Base-by-base conservation (phyloP, 495 filamentous ascomycete genomes). In the Penicillium riverlandense region DNA sequence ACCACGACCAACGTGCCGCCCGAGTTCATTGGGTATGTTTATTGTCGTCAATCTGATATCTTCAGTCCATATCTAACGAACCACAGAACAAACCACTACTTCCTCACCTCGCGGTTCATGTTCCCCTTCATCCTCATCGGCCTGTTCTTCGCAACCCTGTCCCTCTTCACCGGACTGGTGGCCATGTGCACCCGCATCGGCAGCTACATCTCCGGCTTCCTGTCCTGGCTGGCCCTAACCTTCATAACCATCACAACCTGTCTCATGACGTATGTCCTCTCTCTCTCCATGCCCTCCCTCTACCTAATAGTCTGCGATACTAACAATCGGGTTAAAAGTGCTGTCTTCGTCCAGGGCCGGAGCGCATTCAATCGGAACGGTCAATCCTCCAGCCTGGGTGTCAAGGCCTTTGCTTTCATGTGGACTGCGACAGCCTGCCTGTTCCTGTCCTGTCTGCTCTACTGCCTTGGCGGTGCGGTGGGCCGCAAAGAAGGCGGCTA, bases 391-490 rank as follows among this genome's bases (percentile, higher is more conserved):
- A 61, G 52, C 7, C 61, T 96, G 6, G 90, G 90, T 22, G 51
- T 63, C 11, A 87, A 88, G 48, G 82, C 85, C 7, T 90, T 86
- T 52, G 90, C 78, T 27, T 95, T 95, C 67, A 88, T 84, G 66
- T 96, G 90, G 90, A 83, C 83, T 2, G 76, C 86, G 5, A 78
- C 82, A 54, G 78, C 73, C 1, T 82, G 78, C 37, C 74, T 87
- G 38, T 66, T 90, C 47, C 63, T 95, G 40, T 78, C 86, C 11
- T 84, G 79, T 10, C 39, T 89, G 22, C 58, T 89, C 12, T 86
- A 90, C 69, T 90, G 82, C 65, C 38, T 79, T 29, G 67, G 69
- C 14, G 67, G 69, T 13, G 45, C 61, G 1, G 56, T 65, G 29
- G 62, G 66, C 15, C 50, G 57, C 3, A 65, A 60, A 42, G 67